Conservation (phyloP, 2,329 filamentous ascomycete species). For the Zalaria obscura region DNA sequence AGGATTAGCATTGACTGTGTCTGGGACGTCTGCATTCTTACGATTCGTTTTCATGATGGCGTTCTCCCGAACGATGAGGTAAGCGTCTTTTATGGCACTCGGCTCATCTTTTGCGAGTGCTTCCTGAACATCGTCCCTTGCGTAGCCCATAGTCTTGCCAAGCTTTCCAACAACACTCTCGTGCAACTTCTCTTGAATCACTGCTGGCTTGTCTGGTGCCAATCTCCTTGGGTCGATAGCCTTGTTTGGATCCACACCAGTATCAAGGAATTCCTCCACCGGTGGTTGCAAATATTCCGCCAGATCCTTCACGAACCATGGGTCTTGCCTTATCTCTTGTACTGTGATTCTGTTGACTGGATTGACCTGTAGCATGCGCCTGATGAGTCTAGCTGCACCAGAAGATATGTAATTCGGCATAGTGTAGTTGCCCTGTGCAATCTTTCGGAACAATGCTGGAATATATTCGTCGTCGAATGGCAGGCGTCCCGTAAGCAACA, state of each 20-base stretch:
- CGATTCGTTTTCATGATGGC: slow-evolving; percentile 92
- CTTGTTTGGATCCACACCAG: slow-evolving; percentile 85
- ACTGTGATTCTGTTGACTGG: slow-evolving; percentile 90
- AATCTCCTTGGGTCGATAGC: slow-evolving; percentile 74
- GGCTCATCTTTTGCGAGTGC: slow-evolving; percentile 84
- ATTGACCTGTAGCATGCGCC: slow-evolving; percentile 89
- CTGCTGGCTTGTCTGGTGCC: slow-evolving; percentile 61
- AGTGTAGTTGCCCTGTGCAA: slow-evolving; percentile 83
- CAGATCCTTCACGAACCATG: slow-evolving; percentile 84
- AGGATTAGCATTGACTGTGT: not conserved
- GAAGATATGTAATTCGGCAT: slow-evolving; percentile 83
- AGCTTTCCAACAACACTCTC: slow-evolving; percentile 89
- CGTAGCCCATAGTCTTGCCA: slow-evolving; percentile 96
- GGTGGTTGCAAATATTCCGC: slow-evolving; percentile 77
- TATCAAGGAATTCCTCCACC: slow-evolving; percentile 83
- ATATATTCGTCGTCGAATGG: slow-evolving; percentile 99
- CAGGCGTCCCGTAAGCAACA: slow-evolving; percentile 51
- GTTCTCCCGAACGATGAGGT: slow-evolving; percentile 94
- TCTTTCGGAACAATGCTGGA: slow-evolving; percentile 93
- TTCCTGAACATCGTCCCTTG: slow-evolving; percentile 86
- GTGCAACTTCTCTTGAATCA: slow-evolving; percentile 79
- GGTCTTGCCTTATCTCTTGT: slow-evolving; percentile 79
- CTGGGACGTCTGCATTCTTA: slow-evolving; percentile 36
- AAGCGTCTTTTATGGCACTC: slow-evolving; percentile 96
- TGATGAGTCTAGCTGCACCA: slow-evolving; percentile 70